These are phyloP conservation scores for Ophiocordyceps camponoti-leonardi DNA, from an alignment of 2,329 filamentous ascomycete genomes.

Conservation along the genomic window DNA sequence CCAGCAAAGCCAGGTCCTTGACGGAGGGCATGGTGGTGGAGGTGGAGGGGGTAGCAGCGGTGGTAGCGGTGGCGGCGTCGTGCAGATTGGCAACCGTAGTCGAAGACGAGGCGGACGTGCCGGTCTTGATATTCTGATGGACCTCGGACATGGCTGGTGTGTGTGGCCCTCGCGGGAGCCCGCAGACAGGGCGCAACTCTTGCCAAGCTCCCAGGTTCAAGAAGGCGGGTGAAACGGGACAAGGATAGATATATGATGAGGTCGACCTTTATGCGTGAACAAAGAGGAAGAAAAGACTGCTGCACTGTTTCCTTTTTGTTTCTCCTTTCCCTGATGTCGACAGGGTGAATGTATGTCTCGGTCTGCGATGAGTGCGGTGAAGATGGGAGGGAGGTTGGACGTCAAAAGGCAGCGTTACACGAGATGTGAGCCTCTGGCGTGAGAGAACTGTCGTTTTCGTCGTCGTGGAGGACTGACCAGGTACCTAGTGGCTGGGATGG, in stretches of 20 bases:
- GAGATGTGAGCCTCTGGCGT: neutral
- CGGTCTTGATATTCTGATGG: slow-evolving; percentile 18
- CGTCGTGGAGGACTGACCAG: neutral
- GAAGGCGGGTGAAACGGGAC: no score
- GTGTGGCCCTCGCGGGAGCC: slow-evolving; percentile 4
- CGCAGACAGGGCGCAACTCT: slow-evolving; percentile 7
- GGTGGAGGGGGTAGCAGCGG: slow-evolving; percentile 25
- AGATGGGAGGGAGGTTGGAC: neutral
- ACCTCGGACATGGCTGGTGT: neutral
- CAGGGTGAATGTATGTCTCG: neutral
- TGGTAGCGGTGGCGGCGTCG: slow-evolving; percentile 27
- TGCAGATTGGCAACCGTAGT: slow-evolving; percentile 41
- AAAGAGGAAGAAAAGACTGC: no score
- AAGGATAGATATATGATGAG: neutral
- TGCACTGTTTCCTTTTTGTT: no score
- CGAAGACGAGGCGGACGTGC: slow-evolving; percentile 36
- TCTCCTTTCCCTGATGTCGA: neutral
- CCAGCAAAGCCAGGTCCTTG: slow-evolving; percentile 43
- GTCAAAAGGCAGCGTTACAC: neutral
- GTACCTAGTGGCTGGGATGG: no score
- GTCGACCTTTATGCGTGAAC: neutral
- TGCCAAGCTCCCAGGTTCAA: slow-evolving; percentile 2
- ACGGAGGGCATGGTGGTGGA: slow-evolving; percentile 31
- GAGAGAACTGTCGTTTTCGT: no score
- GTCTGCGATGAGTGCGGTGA: neutral